Evolutionary conservation across 495 filamentous ascomycete genomes (phyloP).

Genomic region (Aspergillus bridgeri): DNA sequence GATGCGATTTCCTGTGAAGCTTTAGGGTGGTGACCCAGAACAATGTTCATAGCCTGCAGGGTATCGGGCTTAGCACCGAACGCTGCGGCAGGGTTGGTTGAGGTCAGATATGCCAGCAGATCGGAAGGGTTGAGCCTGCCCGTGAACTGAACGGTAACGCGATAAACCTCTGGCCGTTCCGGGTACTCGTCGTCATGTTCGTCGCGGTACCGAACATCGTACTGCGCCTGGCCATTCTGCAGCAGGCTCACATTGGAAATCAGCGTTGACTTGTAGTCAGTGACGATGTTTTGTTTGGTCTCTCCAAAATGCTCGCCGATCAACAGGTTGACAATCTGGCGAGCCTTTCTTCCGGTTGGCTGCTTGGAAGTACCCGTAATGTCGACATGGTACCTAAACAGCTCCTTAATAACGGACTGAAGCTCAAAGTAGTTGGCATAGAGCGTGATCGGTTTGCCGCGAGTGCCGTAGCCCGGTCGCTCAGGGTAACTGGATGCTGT

Average conservation of each 20-base stretch:
- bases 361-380: conserved; percentile 23
- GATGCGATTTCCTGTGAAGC: conserved; percentile 29
- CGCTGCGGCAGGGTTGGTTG: conserved; percentile 40
- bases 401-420: conserved; percentile 29
- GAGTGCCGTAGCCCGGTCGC: conserved; percentile 59
- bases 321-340: conserved; percentile 50
- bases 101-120: conserved; percentile 52
- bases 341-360: conserved; percentile 50
- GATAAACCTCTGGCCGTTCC: conserved; percentile 40
- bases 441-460: conserved; percentile 47
- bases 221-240: conserved; percentile 15
- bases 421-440: conserved; percentile 66
- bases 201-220: conserved; percentile 39
- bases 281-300: conserved; percentile 41
- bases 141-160: conserved; percentile 41
- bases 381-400: conserved; percentile 38
- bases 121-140: conserved; percentile 45
- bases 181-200: conserved; percentile 41
- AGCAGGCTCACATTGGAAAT: conserved; percentile 38
- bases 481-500: conserved; percentile 17
- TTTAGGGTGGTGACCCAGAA: conserved; percentile 41
- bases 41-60: conserved; percentile 54
- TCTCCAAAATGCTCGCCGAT: conserved; percentile 37
- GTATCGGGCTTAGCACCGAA: conserved; percentile 36
- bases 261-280: conserved; percentile 56